A percentile compares a stretch with the other conserved stretches of the same genome.
Conservation (phyloP, 495 filamentous ascomycete species). For the Apiosordaria backusii region DNA sequence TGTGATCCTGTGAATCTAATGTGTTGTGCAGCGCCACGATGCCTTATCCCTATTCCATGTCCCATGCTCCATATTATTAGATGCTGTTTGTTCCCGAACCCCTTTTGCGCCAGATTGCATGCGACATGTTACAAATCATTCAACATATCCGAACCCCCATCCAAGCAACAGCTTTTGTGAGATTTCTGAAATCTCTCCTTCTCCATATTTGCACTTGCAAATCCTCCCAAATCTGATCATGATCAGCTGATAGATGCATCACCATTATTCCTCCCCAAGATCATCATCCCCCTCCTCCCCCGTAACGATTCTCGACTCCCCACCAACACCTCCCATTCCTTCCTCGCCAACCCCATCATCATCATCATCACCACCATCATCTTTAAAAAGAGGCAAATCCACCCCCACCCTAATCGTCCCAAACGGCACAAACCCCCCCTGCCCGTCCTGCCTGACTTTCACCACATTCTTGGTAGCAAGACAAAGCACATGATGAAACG, state of each 20-base stretch:
- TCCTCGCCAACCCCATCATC: neutral
- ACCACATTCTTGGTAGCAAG: conserved; percentile 64
- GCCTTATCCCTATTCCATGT: neutral
- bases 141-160: neutral
- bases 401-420: conserved; percentile 38
- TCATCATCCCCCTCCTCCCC: neutral
- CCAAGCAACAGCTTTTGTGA: neutral
- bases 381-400: conserved; percentile 10
- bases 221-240: neutral
- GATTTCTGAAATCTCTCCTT: neutral
- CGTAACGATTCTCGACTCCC: neutral
- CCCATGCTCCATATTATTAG: neutral
- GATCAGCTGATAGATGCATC: neutral
- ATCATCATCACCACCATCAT: neutral
- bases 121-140: neutral
- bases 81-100: neutral
- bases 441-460: conserved; percentile 50
- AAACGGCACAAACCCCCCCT: conserved; percentile 29
- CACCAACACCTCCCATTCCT: neutral
- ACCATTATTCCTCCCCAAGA: neutral
- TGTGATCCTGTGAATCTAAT: neutral
- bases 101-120: neutral
- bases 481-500: conserved; percentile 66
- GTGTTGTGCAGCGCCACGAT: neutral
- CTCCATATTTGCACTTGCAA: neutral